phyloP scores from a whole-genome alignment of 805 yeast species.

The Saccharomycopsis sp. region DNA sequence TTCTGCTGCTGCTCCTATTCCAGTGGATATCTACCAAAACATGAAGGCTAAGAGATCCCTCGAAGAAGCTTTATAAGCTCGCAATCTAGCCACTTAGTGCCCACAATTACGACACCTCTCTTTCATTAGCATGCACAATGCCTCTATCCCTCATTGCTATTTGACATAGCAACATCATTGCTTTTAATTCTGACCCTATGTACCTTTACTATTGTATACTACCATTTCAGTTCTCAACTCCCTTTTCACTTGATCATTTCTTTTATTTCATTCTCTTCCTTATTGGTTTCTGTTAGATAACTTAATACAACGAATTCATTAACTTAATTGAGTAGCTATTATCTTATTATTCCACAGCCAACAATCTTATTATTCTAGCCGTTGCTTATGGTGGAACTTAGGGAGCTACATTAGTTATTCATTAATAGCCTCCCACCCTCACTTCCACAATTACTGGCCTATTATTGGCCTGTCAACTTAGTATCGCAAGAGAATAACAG shows the following conservation, averaged over 20 bases:
- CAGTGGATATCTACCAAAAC: constrained; percentile 3
- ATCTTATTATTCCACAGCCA: neutral
- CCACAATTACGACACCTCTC: neutral
- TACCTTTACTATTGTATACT: neutral
- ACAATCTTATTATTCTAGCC: no score
- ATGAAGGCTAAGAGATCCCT: neutral
- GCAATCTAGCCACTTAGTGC: neutral
- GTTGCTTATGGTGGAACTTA: no score
- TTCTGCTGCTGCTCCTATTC: constrained; percentile 2
- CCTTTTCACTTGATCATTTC: neutral
- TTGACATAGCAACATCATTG: neutral
- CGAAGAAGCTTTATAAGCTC: neutral
- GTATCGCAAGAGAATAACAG: no score
- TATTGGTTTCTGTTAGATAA: neutral
- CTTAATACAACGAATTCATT: neutral
- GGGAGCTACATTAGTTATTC: no score
- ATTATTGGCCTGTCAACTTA: no score
- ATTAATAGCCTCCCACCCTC: no score
- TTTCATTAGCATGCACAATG: neutral
- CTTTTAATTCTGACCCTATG: neutral
- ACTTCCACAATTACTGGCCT: no score
- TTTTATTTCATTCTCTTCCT: neutral
- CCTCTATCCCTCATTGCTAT: neutral
- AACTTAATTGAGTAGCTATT: neutral
- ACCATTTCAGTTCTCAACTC: neutral